phyloP scores from a whole-genome alignment of 495 filamentous ascomycete species.

The Penicillium alfredii region DNA sequence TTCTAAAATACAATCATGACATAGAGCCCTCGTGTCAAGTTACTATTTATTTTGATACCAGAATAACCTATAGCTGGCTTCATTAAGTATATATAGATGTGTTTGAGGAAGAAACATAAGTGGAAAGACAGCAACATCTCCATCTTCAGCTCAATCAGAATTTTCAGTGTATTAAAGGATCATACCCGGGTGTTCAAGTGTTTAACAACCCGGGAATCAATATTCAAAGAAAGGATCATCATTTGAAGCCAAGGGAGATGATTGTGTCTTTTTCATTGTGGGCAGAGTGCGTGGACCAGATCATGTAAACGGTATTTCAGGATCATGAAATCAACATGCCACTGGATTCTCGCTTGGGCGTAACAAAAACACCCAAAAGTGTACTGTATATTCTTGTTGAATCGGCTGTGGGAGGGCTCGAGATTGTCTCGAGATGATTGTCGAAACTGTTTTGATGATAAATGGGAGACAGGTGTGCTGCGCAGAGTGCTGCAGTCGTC shows the following conservation, averaged over 20 bases:
- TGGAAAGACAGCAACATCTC: constrained; percentile 2
- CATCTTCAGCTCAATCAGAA: constrained; percentile 34
- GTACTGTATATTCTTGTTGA: too few species aligned
- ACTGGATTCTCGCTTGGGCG: too few species aligned
- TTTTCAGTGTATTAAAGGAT: constrained; percentile 46
- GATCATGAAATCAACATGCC: constrained; percentile 7
- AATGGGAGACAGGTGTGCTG: too few species aligned
- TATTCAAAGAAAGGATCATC: constrained; percentile 38
- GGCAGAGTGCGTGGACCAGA: background rate
- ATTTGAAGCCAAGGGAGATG: constrained; percentile 18
- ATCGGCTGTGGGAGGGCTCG: too few species aligned
- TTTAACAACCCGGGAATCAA: constrained; percentile 30
- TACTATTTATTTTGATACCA: background rate
- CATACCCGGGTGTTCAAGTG: constrained; percentile 32
- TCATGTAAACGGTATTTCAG: background rate
- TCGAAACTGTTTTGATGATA: too few species aligned
- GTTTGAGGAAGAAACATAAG: too few species aligned
- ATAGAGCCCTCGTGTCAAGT: too few species aligned
- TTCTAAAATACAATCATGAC: too few species aligned
- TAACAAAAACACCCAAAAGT: too few species aligned
- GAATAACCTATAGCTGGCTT: background rate
- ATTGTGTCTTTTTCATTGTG: too few species aligned
- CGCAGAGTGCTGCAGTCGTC: too few species aligned
- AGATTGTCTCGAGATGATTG: too few species aligned
- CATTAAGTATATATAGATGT: constrained; percentile 1